Percentiles rank a stretch among this genome's conserved stretches.
Conservation (phyloP, 495 filamentous ascomycete species). For the Trichoderma virens region DNA sequence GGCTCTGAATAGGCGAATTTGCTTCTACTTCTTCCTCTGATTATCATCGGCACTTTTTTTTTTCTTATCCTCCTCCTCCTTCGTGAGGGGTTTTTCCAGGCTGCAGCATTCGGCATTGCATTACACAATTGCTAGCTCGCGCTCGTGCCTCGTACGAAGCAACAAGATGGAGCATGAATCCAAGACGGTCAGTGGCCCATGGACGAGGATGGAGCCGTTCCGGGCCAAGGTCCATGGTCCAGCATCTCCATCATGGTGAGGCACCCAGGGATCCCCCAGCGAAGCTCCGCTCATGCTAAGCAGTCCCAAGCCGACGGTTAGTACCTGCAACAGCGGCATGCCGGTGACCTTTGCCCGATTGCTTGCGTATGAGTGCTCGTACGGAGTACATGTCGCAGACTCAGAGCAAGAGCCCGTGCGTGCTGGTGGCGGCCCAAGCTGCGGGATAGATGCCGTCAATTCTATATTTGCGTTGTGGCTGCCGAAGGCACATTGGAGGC, state of each 20-base stretch:
- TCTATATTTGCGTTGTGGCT: neutral
- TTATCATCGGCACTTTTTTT: neutral
- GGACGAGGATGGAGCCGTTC: neutral
- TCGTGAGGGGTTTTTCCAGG: neutral
- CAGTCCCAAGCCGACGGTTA: neutral
- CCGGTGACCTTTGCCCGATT: neutral
- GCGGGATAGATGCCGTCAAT: neutral
- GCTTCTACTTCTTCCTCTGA: neutral
- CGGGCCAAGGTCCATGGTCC: neutral
- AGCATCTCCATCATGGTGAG: neutral
- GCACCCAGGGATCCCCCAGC: conserved; percentile 5
- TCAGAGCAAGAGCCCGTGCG: neutral
- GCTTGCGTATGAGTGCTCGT: neutral
- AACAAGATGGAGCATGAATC: neutral
- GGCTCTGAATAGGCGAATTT: neutral
- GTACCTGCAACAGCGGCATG: neutral
- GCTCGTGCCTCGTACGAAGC: neutral
- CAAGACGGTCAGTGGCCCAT: too few species aligned
- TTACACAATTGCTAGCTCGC: neutral
- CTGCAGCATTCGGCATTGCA: neutral
- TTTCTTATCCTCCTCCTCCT: too few species aligned
- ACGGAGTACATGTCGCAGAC: neutral
- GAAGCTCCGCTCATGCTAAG: neutral
- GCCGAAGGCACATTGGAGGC: neutral
- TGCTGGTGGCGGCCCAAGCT: neutral